These are phyloP conservation scores for Hygrocybe punicea DNA, from an alignment of 768 basidiomycete species.

Conservation along the genomic window DNA sequence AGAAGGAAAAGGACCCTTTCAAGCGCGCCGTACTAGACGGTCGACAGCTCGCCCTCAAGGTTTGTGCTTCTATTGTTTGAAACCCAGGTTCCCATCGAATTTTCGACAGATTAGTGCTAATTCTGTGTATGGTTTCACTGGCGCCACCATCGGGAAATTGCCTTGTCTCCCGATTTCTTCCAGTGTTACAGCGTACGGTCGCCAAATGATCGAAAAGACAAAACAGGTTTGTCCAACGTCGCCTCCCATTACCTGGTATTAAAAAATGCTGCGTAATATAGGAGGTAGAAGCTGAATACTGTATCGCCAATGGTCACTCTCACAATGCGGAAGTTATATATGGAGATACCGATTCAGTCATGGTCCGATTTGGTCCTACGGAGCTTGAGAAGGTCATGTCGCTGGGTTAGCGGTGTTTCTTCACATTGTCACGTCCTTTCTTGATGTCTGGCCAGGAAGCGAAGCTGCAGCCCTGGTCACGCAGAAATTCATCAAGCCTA, in stretches of 20 bases:
- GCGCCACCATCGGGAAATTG: constrained; percentile 94
- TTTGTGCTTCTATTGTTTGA: constrained; percentile 25
- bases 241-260: neutral
- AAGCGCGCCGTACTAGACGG: constrained; percentile 96
- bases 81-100: neutral
- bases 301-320: constrained; percentile 74
- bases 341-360: constrained; percentile 98
- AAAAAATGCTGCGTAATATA: constrained; percentile 23
- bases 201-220: constrained; percentile 98
- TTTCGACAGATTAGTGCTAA: constrained; percentile 89
- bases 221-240: constrained; percentile 57
- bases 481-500: constrained; percentile 85
- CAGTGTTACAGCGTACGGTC: constrained; percentile 91
- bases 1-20: constrained; percentile 96
- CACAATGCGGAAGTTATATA: constrained; percentile 95
- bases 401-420: constrained; percentile 57
- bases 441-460: constrained; percentile 51
- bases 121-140: constrained; percentile 98
- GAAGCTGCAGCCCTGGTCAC: constrained; percentile 94
- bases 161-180: constrained; percentile 96
- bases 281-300: constrained; percentile 90
- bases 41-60: constrained; percentile 94
- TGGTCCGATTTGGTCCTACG: constrained; percentile 92
- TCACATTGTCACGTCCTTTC: neutral
- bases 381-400: constrained; percentile 88